These are phyloP conservation scores for Sarocladium strictum DNA, from an alignment of 2,329 filamentous ascomycete genomes.

Conservation along the genomic window DNA sequence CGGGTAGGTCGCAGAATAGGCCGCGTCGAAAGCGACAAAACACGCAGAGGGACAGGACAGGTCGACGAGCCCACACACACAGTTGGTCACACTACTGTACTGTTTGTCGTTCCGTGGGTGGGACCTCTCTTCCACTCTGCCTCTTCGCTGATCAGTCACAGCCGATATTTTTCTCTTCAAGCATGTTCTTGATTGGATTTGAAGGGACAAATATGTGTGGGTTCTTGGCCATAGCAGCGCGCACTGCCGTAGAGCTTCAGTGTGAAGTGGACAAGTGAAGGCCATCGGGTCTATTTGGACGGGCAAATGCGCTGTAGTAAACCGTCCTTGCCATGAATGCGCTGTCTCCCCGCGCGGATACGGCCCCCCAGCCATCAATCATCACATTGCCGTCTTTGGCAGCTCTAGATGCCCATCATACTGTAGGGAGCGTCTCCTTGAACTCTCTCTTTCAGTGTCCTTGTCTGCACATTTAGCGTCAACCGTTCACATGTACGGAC, in stretches of 20 bases:
- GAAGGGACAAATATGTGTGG: too few species aligned
- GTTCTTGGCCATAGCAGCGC: too few species aligned
- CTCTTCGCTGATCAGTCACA: too few species aligned
- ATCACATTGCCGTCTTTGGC: conserved; percentile 7
- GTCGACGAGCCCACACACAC: not conserved
- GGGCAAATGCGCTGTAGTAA: too few species aligned
- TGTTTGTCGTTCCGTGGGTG: not conserved
- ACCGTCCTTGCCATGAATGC: not conserved
- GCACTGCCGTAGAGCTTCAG: too few species aligned
- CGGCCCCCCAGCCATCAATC: not conserved
- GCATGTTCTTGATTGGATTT: too few species aligned
- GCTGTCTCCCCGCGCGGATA: not conserved
- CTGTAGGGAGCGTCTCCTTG: not conserved
- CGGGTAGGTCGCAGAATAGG: conserved; percentile 8
- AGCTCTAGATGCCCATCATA: conserved; percentile 1
- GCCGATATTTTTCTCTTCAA: too few species aligned
- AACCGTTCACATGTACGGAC: conserved; percentile 8
- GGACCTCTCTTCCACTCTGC: not conserved
- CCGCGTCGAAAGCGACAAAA: conserved; percentile 1
- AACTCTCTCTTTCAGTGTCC: not conserved
- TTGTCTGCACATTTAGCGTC: not conserved
- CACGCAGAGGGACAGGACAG: not conserved
- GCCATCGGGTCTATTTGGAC: not conserved
- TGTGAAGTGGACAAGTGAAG: not conserved
- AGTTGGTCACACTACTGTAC: not conserved